phyloP scores from a whole-genome alignment of 768 basidiomycete genomes.

The Lentinula aciculospora region DNA sequence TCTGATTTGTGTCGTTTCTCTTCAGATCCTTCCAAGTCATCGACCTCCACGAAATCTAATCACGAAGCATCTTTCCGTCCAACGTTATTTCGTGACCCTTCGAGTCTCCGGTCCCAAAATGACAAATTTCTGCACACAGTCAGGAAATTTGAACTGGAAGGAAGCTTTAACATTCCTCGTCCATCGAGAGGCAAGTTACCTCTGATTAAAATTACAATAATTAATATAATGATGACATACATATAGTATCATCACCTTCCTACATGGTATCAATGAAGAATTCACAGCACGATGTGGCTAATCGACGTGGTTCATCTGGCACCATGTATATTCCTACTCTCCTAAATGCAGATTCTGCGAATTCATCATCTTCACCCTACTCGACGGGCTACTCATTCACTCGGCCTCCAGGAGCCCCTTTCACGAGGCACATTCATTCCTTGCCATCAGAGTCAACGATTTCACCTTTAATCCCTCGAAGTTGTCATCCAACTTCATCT shows the following conservation, averaged over 20 bases:
- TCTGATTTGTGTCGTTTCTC: neutral
- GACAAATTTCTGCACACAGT: neutral
- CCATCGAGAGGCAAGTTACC: neutral
- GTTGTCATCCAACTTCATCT: neutral
- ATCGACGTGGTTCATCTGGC: neutral
- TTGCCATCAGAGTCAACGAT: neutral
- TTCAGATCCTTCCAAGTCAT: neutral
- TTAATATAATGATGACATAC: too few relatives aligned
- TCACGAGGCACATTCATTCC: neutral
- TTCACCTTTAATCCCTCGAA: neutral
- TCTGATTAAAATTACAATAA: neutral
- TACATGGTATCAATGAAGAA: neutral
- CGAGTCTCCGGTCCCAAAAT: neutral
- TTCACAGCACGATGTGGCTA: too few relatives aligned
- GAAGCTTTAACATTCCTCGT: neutral
- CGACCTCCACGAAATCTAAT: neutral
- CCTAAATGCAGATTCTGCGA: neutral
- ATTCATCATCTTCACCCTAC: neutral
- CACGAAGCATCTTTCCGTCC: neutral
- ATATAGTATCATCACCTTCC: neutral
- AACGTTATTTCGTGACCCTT: neutral
- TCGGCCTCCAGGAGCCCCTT: neutral
- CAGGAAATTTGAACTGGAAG: neutral
- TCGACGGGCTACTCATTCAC: neutral
- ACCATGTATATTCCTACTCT: neutral